A percentile compares a stretch with the other conserved stretches of the same genome.
Evolutionary conservation across 208 protist species (phyloP).

Genomic region (Endotrypanum monterogeii): DNA sequence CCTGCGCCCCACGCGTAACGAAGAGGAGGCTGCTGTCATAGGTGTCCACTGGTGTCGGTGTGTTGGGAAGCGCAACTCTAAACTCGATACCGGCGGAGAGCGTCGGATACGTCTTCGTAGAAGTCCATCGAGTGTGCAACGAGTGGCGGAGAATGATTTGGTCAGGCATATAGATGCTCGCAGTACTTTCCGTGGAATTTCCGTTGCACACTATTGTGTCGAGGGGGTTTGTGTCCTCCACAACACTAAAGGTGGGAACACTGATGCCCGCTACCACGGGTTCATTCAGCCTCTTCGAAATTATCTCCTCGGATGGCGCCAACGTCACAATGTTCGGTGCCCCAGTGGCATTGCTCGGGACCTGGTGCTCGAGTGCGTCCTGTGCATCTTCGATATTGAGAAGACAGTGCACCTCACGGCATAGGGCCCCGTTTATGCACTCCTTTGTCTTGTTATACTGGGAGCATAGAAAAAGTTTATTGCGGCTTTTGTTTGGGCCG

Average conservation of each 20-base stretch:
- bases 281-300: slow-evolving; percentile 41
- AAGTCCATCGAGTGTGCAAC: slow-evolving; percentile 74
- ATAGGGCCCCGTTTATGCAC: slow-evolving; percentile 66
- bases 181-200: slow-evolving; percentile 1
- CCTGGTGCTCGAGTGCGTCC: slow-evolving; percentile 52
- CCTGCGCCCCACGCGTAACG: slow-evolving; percentile 62
- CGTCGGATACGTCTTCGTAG: slow-evolving; percentile 46
- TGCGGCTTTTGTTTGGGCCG: slow-evolving; percentile 78
- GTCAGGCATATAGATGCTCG: slow-evolving; percentile 40
- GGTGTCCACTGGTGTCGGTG: slow-evolving; percentile 59
- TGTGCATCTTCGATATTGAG: slow-evolving; percentile 50
- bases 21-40: slow-evolving; percentile 66
- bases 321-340: slow-evolving; percentile 43
- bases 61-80: slow-evolving; percentile 71
- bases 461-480: slow-evolving; percentile 72
- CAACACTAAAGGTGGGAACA: slow-evolving; percentile 5
- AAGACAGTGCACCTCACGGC: slow-evolving; percentile 76
- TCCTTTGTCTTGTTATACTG: slow-evolving; percentile 43
- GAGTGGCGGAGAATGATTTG: slow-evolving; percentile 60
- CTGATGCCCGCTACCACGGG: slow-evolving; percentile 5
- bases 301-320: slow-evolving; percentile 32
- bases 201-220: slow-evolving; percentile 24
- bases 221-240: slow-evolving; percentile 35
- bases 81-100: slow-evolving; percentile 57
- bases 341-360: slow-evolving; percentile 76